Percentiles rank a stretch among this genome's conserved stretches.
phyloP scores from a whole-genome alignment of 2,329 filamentous ascomycete species.

The Pyricularia pennisetigena region DNA sequence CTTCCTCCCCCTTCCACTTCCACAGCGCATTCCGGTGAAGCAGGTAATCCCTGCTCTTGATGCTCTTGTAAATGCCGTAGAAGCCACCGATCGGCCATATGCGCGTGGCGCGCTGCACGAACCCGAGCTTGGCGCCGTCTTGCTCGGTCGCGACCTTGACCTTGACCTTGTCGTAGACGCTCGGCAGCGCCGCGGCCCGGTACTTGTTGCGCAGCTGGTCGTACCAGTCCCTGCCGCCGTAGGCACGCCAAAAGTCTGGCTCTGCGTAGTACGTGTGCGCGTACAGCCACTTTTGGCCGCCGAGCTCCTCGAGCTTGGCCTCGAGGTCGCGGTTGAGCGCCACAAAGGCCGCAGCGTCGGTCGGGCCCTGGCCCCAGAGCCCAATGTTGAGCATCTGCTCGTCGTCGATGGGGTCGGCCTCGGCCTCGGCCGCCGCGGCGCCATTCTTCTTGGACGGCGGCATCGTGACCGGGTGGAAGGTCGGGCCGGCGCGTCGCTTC shows the following conservation, averaged over 20 bases:
- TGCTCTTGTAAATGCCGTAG: conserved; percentile 49
- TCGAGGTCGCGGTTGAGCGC: conserved; percentile 63
- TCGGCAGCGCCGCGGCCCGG: conserved; percentile 49
- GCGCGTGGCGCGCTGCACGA: conserved; percentile 31
- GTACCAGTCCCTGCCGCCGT: conserved; percentile 49
- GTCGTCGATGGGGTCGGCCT: conserved; percentile 10
- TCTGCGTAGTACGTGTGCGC: conserved; percentile 77
- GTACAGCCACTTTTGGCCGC: conserved; percentile 81
- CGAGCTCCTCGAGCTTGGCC: conserved; percentile 54
- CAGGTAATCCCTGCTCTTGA: conserved; percentile 45
- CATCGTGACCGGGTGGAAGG: conserved; percentile 44
- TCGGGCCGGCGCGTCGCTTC: conserved; percentile 35
- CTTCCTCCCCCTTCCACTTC: conserved; percentile 25
- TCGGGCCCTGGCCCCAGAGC: conserved; percentile 72
- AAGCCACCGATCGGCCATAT: conserved; percentile 47
- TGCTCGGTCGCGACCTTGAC: conserved; percentile 24
- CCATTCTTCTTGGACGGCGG: conserved; percentile 11
- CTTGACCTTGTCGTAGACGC: conserved; percentile 61
- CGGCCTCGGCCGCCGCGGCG: conserved; percentile 3
- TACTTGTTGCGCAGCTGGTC: conserved; percentile 53
- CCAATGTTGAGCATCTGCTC: conserved; percentile 50
- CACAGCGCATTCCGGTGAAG: conserved; percentile 42
- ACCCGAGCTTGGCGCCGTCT: conserved; percentile 13
- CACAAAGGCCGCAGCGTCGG: conserved; percentile 48
- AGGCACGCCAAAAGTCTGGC: conserved; percentile 58